Percentiles rank a stretch among this genome's conserved stretches.
Evolutionary conservation across 2,329 filamentous ascomycete genomes (phyloP).

Genomic region (Diaporthe sp.): DNA sequence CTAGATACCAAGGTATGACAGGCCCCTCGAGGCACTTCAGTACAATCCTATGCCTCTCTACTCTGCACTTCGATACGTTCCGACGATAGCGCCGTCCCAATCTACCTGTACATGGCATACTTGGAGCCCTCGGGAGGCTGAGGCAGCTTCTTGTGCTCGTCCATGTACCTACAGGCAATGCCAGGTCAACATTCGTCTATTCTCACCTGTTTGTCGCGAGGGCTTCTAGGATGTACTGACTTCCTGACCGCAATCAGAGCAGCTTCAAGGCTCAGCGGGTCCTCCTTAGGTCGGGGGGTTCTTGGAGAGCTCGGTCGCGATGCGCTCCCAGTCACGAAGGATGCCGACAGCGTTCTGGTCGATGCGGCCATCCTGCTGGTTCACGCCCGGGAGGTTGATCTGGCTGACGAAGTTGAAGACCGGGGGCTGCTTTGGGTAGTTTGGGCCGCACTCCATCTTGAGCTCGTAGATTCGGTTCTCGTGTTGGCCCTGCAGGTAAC

Average conservation of each 20-base stretch:
- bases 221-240: conserved; percentile 35
- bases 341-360: conserved; percentile 83
- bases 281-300: conserved; percentile 45
- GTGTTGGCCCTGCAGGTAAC: conserved; percentile 75
- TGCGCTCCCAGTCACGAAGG: conserved; percentile 89
- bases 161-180: conserved; percentile 81
- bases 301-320: conserved; percentile 80
- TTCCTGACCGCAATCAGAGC: conserved; percentile 49
- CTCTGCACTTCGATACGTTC: background rate
- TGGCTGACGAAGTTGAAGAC: conserved; percentile 92
- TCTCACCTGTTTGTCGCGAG: too few relatives aligned
- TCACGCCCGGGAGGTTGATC: conserved; percentile 96
- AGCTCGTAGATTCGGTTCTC: conserved; percentile 99
- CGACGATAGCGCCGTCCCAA: background rate
- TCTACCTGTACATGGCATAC: conserved; percentile 46
- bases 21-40: background rate
- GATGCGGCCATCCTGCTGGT: conserved; percentile 82
- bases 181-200: conserved; percentile 36
- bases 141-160: conserved; percentile 93
- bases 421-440: conserved; percentile 91
- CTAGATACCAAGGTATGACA: background rate
- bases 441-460: conserved; percentile 91
- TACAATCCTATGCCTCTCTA: background rate
- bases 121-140: conserved; percentile 88
- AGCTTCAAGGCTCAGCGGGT: conserved; percentile 48